phyloP scores from a whole-genome alignment of 768 basidiomycete genomes.

The Russula emetica region DNA sequence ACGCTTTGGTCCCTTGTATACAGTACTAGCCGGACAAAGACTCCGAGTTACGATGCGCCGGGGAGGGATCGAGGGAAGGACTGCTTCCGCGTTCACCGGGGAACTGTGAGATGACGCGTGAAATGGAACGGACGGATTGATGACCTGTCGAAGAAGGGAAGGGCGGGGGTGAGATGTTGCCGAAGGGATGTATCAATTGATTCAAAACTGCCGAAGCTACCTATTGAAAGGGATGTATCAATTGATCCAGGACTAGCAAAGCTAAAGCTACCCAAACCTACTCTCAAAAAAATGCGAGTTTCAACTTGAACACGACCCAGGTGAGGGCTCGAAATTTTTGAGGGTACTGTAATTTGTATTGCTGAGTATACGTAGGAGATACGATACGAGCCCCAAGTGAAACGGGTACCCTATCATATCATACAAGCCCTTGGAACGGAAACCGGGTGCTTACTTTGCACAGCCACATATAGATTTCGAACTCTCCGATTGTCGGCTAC shows the following conservation, averaged over 20 bases:
- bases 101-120: slow-evolving; percentile 2
- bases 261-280: too few relatives aligned
- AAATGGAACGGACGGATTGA: slow-evolving; percentile 3
- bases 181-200: background rate
- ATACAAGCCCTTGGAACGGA: background rate
- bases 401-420: background rate
- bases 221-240: too few relatives aligned
- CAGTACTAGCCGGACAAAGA: slow-evolving; percentile 26
- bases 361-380: slow-evolving; percentile 21
- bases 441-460: background rate
- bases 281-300: too few relatives aligned
- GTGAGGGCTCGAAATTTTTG: background rate
- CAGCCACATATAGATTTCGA: slow-evolving; percentile 2
- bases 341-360: slow-evolving; percentile 16
- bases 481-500: slow-evolving; percentile 3
- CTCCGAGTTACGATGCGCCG: slow-evolving; percentile 28
- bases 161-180: background rate
- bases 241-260: too few relatives aligned
- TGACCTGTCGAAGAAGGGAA: slow-evolving; percentile 11
- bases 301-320: too few relatives aligned
- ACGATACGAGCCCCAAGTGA: background rate
- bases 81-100: slow-evolving; percentile 21
- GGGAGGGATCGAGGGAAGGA: slow-evolving; percentile 29
- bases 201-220: slow-evolving; percentile 4
- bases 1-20: slow-evolving; percentile 14